Base-by-base conservation (phyloP, 2,329 filamentous ascomycete species). In the Talaromyces sp. region DNA sequence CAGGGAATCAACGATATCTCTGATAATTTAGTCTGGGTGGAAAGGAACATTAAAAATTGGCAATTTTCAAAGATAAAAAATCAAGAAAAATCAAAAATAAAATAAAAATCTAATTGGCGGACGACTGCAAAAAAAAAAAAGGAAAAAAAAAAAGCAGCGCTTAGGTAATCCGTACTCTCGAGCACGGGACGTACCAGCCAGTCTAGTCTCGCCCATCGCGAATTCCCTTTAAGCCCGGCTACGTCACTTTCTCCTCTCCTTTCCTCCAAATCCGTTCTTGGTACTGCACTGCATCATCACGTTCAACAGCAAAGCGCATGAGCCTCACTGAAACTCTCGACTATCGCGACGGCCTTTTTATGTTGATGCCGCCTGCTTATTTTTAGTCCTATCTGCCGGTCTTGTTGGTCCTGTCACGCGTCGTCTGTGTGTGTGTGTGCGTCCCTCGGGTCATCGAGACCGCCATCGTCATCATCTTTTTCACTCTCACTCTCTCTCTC, bases 211-310 rank as follows among this genome's bases (percentile, higher is more conserved):
- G 50, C 54, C 54, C 54, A 24, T 29, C n/a, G 35, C 53, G 19
- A 59, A 54, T 57, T 54, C 54, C 65, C 66, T 68, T 63, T 65
- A 62, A 69, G 67, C 67, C 68, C 70, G 69, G 71, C 73, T 74
- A 74, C 72, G 73, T 74, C 73, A 74, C 72, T 67, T 65, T 64
- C 66, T 24, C 48, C 41, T 64, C 67, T 65, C 54, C 63, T 66
- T 66, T 63, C 57, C 54, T 54, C 59, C 52, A 55, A 56, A 61
- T 54, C 59, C 56, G 59, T 57, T 60, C 61, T 63, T 58, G 58
- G 61, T 43, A 56, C 57, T 60, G 60, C 60, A 58, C 38, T 46
- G 41, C 41, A 46, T 60, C 61, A 64, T 54, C 61, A 56, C 50
- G 35, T 56, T 57, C 56, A 61, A 58, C 26, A 21, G 41, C 59